Conservation (phyloP, 225 moss, liverwort and hornwort species). For the Thuidium tamariscinum region DNA sequence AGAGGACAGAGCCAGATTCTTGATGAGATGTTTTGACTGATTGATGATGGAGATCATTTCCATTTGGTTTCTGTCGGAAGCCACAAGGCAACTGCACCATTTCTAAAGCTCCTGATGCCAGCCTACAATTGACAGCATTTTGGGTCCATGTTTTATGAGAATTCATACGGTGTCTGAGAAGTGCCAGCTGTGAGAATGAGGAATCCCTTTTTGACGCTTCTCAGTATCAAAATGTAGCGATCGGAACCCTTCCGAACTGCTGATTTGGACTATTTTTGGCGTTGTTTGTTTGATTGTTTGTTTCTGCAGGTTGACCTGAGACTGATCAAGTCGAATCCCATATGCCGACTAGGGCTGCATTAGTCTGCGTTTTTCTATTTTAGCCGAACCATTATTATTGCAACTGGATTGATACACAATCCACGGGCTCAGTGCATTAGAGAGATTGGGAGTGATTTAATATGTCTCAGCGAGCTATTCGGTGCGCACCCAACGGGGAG, state of each 20-base stretch:
- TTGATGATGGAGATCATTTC: neutral
- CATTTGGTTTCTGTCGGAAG: neutral
- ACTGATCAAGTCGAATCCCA: constrained; percentile 60
- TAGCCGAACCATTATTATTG: neutral
- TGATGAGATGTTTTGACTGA: neutral
- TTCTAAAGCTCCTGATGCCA: no score
- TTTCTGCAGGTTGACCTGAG: constrained; percentile 53
- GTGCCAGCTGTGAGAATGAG: neutral
- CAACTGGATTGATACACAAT: neutral
- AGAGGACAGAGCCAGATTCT: neutral
- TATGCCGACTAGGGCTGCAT: constrained; percentile 53
- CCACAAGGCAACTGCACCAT: neutral
- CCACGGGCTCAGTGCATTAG: neutral
- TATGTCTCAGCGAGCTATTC: neutral
- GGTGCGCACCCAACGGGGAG: no score
- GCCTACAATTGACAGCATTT: neutral
- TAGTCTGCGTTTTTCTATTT: neutral
- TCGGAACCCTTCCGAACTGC: neutral
- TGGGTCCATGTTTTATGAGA: no score
- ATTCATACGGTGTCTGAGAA: neutral
- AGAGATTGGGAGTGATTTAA: neutral
- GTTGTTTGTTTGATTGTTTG: neutral
- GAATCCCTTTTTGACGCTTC: neutral
- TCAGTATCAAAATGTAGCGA: no score
- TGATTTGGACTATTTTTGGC: neutral